Percentiles rank a stretch among this genome's conserved stretches.
phyloP scores from a whole-genome alignment of 805 yeast genomes.

The Lachancea dasiensis region DNA sequence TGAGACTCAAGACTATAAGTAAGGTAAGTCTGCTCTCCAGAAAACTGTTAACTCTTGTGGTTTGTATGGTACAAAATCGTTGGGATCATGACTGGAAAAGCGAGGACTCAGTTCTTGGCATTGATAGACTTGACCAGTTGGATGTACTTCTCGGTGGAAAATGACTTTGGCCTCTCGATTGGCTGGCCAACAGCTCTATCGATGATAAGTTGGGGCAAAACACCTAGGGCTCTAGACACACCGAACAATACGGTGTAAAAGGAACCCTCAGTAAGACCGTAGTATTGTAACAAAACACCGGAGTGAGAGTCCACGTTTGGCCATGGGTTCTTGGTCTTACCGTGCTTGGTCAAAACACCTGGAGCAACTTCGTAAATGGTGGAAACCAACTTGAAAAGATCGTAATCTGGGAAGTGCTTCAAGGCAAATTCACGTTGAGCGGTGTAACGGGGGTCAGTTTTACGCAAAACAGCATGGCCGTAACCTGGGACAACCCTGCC shows the following conservation, averaged over 20 bases:
- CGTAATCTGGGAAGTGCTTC: conserved; percentile 71
- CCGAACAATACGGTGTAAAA: conserved; percentile 85
- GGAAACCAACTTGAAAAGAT: conserved; percentile 70
- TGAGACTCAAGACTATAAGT: not conserved
- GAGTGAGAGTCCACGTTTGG: conserved; percentile 88
- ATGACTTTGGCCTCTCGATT: conserved; percentile 86
- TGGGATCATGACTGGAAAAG: conserved; percentile 1
- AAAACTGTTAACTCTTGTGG: not conserved
- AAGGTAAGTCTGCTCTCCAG: not conserved
- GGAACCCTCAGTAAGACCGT: conserved; percentile 74
- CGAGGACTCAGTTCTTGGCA: conserved; percentile 13
- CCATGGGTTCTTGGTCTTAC: conserved; percentile 91
- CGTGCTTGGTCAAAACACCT: conserved; percentile 71
- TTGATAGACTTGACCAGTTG: conserved; percentile 57
- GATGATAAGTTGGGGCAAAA: conserved; percentile 74
- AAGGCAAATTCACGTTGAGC: conserved; percentile 82
- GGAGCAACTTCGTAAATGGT: conserved; percentile 80
- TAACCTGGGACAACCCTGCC: conserved; percentile 84
- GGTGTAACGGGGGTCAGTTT: conserved; percentile 80
- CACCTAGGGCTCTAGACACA: conserved; percentile 84
- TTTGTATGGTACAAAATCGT: conserved; percentile 2
- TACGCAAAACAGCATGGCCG: conserved; percentile 82
- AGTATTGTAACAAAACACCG: conserved; percentile 79
- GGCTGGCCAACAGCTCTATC: conserved; percentile 80
- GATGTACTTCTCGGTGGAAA: conserved; percentile 88